Conservation (phyloP, 345 rosid genomes). For the Aquilaria yunnanensis region DNA sequence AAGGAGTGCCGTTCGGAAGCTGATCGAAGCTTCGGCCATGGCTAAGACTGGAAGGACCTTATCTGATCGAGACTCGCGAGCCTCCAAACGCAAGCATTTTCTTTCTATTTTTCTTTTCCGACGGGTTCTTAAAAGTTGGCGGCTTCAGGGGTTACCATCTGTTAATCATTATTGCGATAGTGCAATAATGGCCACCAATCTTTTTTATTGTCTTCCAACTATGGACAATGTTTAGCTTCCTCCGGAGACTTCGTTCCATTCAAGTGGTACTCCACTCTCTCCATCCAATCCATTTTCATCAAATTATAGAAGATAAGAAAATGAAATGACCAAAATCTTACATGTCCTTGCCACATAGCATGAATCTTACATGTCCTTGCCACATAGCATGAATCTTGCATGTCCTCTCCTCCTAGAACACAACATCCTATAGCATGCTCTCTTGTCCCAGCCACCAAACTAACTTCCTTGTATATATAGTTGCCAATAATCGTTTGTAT, state of each 20-base stretch:
- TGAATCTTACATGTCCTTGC: conserved; percentile 41
- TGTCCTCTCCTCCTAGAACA: conserved; percentile 67
- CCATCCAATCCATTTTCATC: no score
- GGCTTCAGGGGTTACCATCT: background rate
- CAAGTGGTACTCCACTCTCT: no score
- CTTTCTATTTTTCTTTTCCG: no score
- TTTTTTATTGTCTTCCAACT: background rate
- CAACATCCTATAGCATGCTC: conserved; percentile 64
- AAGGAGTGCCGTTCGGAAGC: conserved; percentile 40
- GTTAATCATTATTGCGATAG: no score
- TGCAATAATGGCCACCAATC: background rate
- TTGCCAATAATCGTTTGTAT: conserved; percentile 60
- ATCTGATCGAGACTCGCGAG: conserved; percentile 4
- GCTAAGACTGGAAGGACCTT: conserved; percentile 21
- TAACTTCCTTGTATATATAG: conserved; percentile 69
- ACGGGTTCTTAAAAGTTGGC: no score
- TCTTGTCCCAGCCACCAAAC: conserved; percentile 92
- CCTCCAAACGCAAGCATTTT: no score
- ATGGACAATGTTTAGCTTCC: no score
- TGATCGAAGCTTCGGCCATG: conserved; percentile 64
- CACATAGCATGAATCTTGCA: conserved; percentile 66
- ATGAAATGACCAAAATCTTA: no score
- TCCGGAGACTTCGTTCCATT: no score
- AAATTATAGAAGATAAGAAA: no score
- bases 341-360: no score